phyloP scores from a whole-genome alignment of 805 yeast genomes.

The Peterozyma xylosa region DNA sequence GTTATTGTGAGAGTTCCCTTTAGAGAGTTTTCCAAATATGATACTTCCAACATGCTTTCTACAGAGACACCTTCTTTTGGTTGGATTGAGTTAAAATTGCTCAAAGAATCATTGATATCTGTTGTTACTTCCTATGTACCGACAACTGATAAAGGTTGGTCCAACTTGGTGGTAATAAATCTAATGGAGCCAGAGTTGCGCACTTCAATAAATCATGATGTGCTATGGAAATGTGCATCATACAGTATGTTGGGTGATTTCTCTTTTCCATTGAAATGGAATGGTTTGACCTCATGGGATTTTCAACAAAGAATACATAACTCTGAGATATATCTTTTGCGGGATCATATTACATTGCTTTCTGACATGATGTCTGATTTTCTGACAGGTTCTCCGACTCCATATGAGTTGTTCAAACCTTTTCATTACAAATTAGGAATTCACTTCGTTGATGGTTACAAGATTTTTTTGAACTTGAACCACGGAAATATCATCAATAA shows the following conservation, averaged over 20 bases:
- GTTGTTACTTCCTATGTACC: constrained; percentile 46
- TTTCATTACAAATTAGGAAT: constrained; percentile 55
- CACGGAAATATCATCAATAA: constrained; percentile 84
- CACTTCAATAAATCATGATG: constrained; percentile 85
- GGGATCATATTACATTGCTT: constrained; percentile 75
- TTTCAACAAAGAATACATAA: constrained; percentile 46
- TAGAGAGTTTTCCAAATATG: constrained; percentile 76
- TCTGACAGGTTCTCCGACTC: constrained; percentile 58
- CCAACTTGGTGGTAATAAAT: constrained; percentile 35
- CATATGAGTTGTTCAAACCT: constrained; percentile 75
- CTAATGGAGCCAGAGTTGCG: constrained; percentile 56
- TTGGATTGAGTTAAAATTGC: constrained; percentile 76
- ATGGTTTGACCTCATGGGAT: constrained; percentile 66
- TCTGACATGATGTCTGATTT: constrained; percentile 75
- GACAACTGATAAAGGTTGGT: constrained; percentile 42
- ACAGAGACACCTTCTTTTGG: constrained; percentile 62
- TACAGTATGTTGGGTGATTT: constrained; percentile 50
- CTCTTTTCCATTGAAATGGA: constrained; percentile 78
- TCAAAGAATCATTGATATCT: constrained; percentile 41
- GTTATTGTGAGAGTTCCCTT: constrained; percentile 70
- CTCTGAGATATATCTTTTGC: constrained; percentile 54
- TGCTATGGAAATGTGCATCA: constrained; percentile 53
- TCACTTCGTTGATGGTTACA: constrained; percentile 44
- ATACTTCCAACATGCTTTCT: constrained; percentile 14
- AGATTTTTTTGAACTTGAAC: constrained; percentile 70